Evolutionary conservation across 2,329 filamentous ascomycete genomes (phyloP).

Genomic region (Colletotrichum siamense): DNA sequence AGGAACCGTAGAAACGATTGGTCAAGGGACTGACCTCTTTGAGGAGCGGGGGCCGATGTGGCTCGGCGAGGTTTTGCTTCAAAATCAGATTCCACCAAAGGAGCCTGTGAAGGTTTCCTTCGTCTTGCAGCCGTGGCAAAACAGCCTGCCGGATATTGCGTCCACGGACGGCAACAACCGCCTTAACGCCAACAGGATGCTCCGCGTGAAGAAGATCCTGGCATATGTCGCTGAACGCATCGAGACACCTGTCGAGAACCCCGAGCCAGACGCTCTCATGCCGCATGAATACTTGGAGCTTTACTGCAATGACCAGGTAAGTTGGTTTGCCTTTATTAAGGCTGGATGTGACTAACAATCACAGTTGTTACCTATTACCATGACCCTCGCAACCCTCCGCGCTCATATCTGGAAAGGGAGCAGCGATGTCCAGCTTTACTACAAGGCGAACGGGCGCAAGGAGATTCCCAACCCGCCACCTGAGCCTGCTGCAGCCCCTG

Average conservation of each 20-base stretch:
- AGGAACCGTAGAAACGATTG: constrained; percentile 81
- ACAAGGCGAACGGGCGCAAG: constrained; percentile 90
- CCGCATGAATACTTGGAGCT: constrained; percentile 95
- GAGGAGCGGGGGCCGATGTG: constrained; percentile 89
- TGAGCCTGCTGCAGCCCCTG: background rate
- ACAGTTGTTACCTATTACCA: constrained; percentile 75
- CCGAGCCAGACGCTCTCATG: constrained; percentile 65
- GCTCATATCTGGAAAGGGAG: constrained; percentile 94
- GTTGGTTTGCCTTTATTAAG: constrained; percentile 31
- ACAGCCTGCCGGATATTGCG: constrained; percentile 75
- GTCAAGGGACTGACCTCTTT: constrained; percentile 79
- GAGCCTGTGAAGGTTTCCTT: constrained; percentile 98
- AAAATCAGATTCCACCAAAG: constrained; percentile 83
- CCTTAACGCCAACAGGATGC: constrained; percentile 95
- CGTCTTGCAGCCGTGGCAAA: constrained; percentile 81
- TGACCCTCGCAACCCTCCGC: constrained; percentile 92
- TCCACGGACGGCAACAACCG: constrained; percentile 83
- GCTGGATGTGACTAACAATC: background rate
- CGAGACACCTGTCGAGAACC: constrained; percentile 69
- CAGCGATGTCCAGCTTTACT: constrained; percentile 89
- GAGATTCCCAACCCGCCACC: constrained; percentile 48
- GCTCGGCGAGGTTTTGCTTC: constrained; percentile 85
- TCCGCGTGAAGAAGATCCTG: constrained; percentile 92
- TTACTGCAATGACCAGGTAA: constrained; percentile 90
- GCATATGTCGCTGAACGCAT: constrained; percentile 92